A percentile compares a stretch with the other conserved stretches of the same genome.
These are phyloP conservation scores for Pseudonitzschia multiseries DNA, from an alignment of 108 stramenopile genomes.

Conservation along the genomic window DNA sequence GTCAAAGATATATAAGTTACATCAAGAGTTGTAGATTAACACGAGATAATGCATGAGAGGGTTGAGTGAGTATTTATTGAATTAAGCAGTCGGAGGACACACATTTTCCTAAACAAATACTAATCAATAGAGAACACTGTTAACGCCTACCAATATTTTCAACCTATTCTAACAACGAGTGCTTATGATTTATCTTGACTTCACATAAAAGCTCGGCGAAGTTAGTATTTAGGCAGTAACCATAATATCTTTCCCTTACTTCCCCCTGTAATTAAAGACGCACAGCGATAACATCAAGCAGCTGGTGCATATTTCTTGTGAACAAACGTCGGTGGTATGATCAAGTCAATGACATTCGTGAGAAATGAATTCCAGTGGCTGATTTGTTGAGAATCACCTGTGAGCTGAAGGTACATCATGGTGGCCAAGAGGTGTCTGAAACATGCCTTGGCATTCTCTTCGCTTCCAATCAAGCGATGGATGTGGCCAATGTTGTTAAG, in stretches of 20 bases:
- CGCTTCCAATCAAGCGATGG: constrained; percentile 24
- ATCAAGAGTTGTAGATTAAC: too few relatives aligned
- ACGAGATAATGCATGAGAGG: too few relatives aligned
- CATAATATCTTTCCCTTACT: background rate
- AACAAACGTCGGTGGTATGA: background rate
- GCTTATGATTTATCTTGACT: too few relatives aligned
- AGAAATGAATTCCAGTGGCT: constrained; percentile 1
- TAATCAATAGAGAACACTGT: too few relatives aligned
- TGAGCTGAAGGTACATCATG: constrained; percentile 23
- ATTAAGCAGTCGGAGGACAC: too few relatives aligned
- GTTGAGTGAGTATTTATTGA: too few relatives aligned
- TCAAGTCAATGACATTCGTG: background rate
- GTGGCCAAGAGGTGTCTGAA: constrained; percentile 31
- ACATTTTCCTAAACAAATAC: too few relatives aligned
- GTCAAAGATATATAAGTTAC: too few relatives aligned
- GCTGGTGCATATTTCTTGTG: background rate
- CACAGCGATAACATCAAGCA: background rate
- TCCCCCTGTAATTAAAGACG: background rate
- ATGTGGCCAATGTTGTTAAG: constrained; percentile 41
- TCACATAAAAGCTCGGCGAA: too few relatives aligned
- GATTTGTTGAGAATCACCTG: background rate
- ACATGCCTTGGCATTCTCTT: constrained; percentile 24
- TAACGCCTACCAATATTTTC: too few relatives aligned
- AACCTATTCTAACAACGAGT: too few relatives aligned
- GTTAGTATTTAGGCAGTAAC: background rate